A percentile compares a stretch with the other conserved stretches of the same genome.
Evolutionary conservation across 2,329 filamentous ascomycete genomes (phyloP).

Genomic region (Fonsecaea multimorphosa): DNA sequence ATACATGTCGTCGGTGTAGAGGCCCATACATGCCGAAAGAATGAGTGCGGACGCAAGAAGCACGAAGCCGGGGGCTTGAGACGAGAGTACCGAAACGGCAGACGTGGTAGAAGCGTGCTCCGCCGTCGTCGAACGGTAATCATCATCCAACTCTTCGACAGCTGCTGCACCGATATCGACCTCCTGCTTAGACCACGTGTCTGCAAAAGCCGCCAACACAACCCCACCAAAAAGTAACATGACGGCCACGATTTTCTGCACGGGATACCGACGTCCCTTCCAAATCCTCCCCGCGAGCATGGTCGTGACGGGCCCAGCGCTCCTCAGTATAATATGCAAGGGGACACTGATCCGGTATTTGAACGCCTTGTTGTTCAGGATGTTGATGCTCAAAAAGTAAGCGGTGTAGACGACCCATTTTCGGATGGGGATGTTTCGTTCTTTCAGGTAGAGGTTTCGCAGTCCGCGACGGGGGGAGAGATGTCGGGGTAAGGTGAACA

Average conservation of each 20-base stretch:
- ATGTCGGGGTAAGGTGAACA: constrained; percentile 77
- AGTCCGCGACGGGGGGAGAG: constrained; percentile 63
- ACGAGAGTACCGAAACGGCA: constrained; percentile 12
- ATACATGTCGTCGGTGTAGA: constrained; percentile 93
- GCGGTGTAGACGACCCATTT: constrained; percentile 89
- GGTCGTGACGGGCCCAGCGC: constrained; percentile 93
- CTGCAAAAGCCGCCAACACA: constrained; percentile 84
- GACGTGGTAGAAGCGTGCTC: constrained; percentile 31
- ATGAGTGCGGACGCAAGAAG: constrained; percentile 89
- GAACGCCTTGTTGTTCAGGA: constrained; percentile 97
- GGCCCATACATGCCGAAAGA: constrained; percentile 89
- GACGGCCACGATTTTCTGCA: constrained; percentile 80
- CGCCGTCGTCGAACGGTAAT: not conserved
- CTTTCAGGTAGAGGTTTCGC: constrained; percentile 73
- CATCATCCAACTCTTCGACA: constrained; percentile 3
- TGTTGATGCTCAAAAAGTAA: constrained; percentile 91
- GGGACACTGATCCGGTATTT: constrained; percentile 96
- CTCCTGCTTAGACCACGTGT: constrained; percentile 72
- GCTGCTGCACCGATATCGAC: constrained; percentile 25
- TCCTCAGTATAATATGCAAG: constrained; percentile 93
- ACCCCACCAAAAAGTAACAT: constrained; percentile 84
- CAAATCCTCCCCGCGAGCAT: constrained; percentile 88
- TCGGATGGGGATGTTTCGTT: constrained; percentile 78
- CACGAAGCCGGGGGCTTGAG: constrained; percentile 66
- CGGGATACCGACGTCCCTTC: constrained; percentile 78